Conservation (phyloP, 305 asterid genomes). For the Fraxinus sp. region DNA sequence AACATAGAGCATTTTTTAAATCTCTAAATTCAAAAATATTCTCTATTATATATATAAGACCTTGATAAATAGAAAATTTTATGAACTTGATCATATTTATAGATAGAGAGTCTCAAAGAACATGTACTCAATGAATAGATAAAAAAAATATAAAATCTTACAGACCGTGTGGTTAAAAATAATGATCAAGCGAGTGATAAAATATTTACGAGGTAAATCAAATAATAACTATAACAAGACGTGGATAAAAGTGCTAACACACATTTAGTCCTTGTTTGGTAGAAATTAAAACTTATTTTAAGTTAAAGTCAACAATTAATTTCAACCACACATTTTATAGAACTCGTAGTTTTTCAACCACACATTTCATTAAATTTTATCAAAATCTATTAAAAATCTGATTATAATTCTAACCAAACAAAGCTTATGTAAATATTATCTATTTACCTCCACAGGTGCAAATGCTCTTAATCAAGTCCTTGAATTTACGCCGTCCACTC, state of each 20-base stretch:
- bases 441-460: slow-evolving; percentile 32
- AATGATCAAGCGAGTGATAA: neutral
- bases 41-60: too few species aligned
- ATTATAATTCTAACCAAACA: neutral
- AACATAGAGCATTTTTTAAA: too few species aligned
- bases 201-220: neutral
- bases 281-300: too few species aligned
- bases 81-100: neutral
- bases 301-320: too few species aligned
- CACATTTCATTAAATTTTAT: neutral
- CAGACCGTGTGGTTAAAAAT: neutral
- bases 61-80: too few species aligned
- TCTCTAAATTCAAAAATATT: too few species aligned
- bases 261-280: neutral
- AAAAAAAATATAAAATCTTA: too few species aligned
- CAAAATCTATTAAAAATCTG: neutral
- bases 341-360: neutral
- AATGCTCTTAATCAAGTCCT: slow-evolving; percentile 26
- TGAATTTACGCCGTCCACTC: slow-evolving; percentile 29
- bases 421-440: too few species aligned
- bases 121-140: neutral
- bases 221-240: neutral
- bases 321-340: too few species aligned
- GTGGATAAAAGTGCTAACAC: neutral
- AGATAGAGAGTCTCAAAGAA: neutral